These are phyloP conservation scores for Neurospora crassa DNA, from an alignment of 2,329 filamentous ascomycete species.

Conservation along the genomic window DNA sequence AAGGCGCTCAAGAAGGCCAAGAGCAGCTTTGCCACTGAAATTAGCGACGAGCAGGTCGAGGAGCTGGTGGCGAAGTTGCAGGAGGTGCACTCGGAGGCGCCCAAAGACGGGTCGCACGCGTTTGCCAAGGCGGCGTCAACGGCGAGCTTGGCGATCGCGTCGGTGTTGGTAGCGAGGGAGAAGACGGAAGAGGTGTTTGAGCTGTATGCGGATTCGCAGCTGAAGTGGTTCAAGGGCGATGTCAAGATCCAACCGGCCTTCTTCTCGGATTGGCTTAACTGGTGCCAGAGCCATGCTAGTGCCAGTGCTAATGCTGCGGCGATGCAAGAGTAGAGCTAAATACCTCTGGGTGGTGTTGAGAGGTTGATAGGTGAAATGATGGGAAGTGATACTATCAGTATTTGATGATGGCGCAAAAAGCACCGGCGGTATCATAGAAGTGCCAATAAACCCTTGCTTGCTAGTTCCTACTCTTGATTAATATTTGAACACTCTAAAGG, in stretches of 20 bases:
- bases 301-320: slow-evolving; percentile 6
- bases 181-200: slow-evolving; percentile 46
- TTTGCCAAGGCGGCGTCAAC: slow-evolving; percentile 69
- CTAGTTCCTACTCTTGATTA: neutral
- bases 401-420: neutral
- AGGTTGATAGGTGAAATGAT: neutral
- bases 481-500: neutral
- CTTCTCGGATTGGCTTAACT: slow-evolving; percentile 66
- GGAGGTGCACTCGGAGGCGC: slow-evolving; percentile 59
- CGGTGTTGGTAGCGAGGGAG: slow-evolving; percentile 45
- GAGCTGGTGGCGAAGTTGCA: slow-evolving; percentile 48
- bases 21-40: slow-evolving; percentile 32
- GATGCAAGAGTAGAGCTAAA: neutral
- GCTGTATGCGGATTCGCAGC: slow-evolving; percentile 55
- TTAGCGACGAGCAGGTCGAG: slow-evolving; percentile 31
- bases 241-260: slow-evolving; percentile 54
- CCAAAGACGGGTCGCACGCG: slow-evolving; percentile 52
- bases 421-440: neutral
- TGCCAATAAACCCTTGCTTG: neutral
- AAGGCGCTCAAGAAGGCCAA: slow-evolving; percentile 53
- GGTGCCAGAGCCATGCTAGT: slow-evolving; percentile 33
- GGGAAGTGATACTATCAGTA: neutral
- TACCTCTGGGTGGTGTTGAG: neutral
- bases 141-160: slow-evolving; percentile 58
- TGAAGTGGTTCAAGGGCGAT: slow-evolving; percentile 47